phyloP scores from a whole-genome alignment of 352 stramenopile species.

The Elongisporangium senticosum region DNA sequence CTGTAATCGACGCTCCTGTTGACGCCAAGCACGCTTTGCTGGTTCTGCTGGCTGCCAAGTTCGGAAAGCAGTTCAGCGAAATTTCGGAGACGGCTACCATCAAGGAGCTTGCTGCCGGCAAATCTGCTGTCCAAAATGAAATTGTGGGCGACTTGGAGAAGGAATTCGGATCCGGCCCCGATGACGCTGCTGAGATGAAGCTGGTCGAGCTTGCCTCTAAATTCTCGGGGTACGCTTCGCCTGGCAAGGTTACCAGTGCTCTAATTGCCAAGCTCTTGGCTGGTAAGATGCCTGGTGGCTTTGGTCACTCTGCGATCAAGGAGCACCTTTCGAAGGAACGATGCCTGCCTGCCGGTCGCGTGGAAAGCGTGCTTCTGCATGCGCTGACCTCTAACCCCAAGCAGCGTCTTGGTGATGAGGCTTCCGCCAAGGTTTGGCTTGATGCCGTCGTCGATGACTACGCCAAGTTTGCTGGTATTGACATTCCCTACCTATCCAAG shows the following conservation, averaged over 20 bases:
- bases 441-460: slow-evolving; percentile 77
- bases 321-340: slow-evolving; percentile 66
- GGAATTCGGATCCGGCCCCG: slow-evolving; percentile 75
- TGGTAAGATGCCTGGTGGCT: slow-evolving; percentile 79
- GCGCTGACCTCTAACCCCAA: slow-evolving; percentile 64
- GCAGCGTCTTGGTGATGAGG: slow-evolving; percentile 55
- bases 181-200: slow-evolving; percentile 77
- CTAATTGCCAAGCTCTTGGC: slow-evolving; percentile 79
- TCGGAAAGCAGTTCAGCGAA: slow-evolving; percentile 65
- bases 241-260: slow-evolving; percentile 66
- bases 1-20: slow-evolving; percentile 51
- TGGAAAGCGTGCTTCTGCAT: slow-evolving; percentile 80
- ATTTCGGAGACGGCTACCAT: slow-evolving; percentile 60
- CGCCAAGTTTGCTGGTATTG: slow-evolving; percentile 45
- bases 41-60: slow-evolving; percentile 73
- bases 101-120: slow-evolving; percentile 74
- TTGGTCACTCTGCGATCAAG: slow-evolving; percentile 69
- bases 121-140: slow-evolving; percentile 87
- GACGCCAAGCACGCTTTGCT: slow-evolving; percentile 72
- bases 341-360: slow-evolving; percentile 58
- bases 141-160: slow-evolving; percentile 81
- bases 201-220: slow-evolving; percentile 63
- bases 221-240: slow-evolving; percentile 59
- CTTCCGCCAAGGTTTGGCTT: slow-evolving; percentile 72
- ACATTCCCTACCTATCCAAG: slow-evolving; percentile 51